A percentile compares a stretch with the other conserved stretches of the same genome.
Evolutionary conservation across 768 basidiomycete genomes (phyloP).

Genomic region (Tylopilus sp.): DNA sequence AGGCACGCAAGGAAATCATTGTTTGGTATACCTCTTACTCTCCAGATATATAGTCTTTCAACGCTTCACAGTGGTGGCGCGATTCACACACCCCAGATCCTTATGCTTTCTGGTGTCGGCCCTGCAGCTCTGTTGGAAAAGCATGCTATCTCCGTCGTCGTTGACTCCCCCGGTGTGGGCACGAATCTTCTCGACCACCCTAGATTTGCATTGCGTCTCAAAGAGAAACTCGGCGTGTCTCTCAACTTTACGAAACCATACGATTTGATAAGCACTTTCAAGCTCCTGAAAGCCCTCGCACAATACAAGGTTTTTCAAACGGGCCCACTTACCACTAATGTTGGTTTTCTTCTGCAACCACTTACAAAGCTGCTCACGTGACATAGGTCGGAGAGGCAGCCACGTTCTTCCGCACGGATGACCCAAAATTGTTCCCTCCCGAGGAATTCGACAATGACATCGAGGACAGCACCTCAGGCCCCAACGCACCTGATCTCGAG

Average conservation of each 20-base stretch:
- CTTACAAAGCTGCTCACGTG: background rate
- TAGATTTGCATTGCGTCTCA: slow-evolving; percentile 48
- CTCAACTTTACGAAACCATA: slow-evolving; percentile 37
- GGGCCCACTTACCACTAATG: slow-evolving; percentile 55
- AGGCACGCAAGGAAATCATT: slow-evolving; percentile 57
- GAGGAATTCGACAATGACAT: slow-evolving; percentile 25
- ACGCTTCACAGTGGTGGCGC: slow-evolving; percentile 48
- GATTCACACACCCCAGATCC: slow-evolving; percentile 62
- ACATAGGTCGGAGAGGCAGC: slow-evolving; percentile 28
- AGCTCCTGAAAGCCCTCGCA: slow-evolving; percentile 31
- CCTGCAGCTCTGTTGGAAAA: slow-evolving; percentile 53
- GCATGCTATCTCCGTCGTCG: slow-evolving; percentile 51
- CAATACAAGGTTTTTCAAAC: slow-evolving; percentile 44
- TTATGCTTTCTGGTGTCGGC: slow-evolving; percentile 76
- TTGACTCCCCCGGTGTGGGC: slow-evolving; percentile 74
- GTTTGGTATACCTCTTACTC: slow-evolving; percentile 43
- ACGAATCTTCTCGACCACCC: slow-evolving; percentile 70
- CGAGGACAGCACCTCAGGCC: slow-evolving; percentile 30
- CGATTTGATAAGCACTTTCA: slow-evolving; percentile 16
- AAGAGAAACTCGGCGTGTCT: slow-evolving; percentile 46
- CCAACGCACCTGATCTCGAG: slow-evolving; percentile 30
- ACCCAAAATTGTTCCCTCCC: slow-evolving; percentile 29
- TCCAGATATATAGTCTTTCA: background rate
- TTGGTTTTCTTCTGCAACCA: slow-evolving; percentile 19
- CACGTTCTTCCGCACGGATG: slow-evolving; percentile 33